Evolutionary conservation across 2,329 filamentous ascomycete species (phyloP).

Genomic region (Aspergillus oerlinghausenensis): DNA sequence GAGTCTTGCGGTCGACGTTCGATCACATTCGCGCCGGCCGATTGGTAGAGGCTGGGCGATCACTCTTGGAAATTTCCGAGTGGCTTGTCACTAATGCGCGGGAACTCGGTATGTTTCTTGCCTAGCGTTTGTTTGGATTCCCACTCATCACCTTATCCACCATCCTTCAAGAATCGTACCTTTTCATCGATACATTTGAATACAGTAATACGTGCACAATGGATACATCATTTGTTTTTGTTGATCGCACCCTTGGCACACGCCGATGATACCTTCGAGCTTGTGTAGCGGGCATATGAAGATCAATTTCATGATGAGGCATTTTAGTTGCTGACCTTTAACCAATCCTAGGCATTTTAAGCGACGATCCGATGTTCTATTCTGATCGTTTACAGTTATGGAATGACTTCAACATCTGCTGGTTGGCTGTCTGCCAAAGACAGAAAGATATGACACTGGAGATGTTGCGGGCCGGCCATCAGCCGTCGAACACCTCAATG

Average conservation of each 20-base stretch:
- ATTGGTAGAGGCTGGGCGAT: conserved; percentile 55
- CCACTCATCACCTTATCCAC: neutral
- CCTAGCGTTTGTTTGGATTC: conserved; percentile 17
- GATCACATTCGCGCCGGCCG: conserved; percentile 62
- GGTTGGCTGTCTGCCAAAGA: conserved; percentile 76
- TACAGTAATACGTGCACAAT: neutral
- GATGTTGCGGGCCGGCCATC: conserved; percentile 55
- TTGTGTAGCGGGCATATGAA: neutral
- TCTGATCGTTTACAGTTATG: conserved; percentile 76
- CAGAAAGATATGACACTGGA: conserved; percentile 70
- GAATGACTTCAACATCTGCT: conserved; percentile 91
- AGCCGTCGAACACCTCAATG: conserved; percentile 55
- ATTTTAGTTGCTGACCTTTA: neutral
- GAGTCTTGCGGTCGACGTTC: conserved; percentile 60
- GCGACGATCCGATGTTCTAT: conserved; percentile 74
- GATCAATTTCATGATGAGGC: neutral
- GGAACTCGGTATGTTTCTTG: conserved; percentile 56
- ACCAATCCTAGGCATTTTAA: conserved; percentile 63
- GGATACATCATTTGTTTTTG: neutral
- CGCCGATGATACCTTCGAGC: neutral
- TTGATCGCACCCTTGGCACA: neutral
- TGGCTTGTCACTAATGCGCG: conserved; percentile 64
- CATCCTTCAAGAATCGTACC: neutral
- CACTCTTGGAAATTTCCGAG: conserved; percentile 59
- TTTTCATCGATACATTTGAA: neutral